Conservation (phyloP, 2,329 filamentous ascomycete species). For the Zalaria sp. region DNA sequence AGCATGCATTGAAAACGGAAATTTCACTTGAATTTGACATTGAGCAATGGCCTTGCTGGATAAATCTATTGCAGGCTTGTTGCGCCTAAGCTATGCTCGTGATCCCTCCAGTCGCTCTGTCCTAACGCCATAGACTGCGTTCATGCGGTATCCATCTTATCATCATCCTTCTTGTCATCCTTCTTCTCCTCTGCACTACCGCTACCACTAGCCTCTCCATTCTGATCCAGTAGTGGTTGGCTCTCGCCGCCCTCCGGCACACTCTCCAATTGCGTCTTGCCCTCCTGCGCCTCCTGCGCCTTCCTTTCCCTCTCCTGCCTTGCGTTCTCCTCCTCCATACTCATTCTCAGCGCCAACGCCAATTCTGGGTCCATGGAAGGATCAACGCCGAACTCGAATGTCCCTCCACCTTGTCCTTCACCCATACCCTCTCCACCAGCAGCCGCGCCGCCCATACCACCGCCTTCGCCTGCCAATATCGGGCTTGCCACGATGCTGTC, state of each 20-base stretch:
- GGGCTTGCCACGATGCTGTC: conserved; percentile 83
- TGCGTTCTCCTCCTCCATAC: conserved; percentile 95
- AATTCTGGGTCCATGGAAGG: conserved; percentile 85
- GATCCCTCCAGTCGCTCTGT: too few relatives aligned
- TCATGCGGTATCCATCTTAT: conserved; percentile 85
- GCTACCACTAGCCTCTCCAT: conserved; percentile 51
- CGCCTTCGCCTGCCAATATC: conserved; percentile 73
- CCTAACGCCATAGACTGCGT: conserved; percentile 8
- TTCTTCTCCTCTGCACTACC: conserved; percentile 32
- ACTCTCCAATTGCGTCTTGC: conserved; percentile 63
- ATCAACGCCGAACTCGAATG: conserved; percentile 82
- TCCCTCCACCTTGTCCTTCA: conserved; percentile 42
- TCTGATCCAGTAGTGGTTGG: conserved; percentile 48
- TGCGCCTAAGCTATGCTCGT: too few relatives aligned
- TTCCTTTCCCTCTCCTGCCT: conserved; percentile 76
- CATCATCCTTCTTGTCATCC: conserved; percentile 39
- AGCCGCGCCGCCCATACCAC: conserved; percentile 38
- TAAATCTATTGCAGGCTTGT: too few relatives aligned
- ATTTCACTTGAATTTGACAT: too few relatives aligned
- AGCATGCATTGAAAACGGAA: too few relatives aligned
- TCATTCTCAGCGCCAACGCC: conserved; percentile 89
- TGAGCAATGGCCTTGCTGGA: too few relatives aligned
- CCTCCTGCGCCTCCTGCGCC: conserved; percentile 50
- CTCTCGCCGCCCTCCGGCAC: conserved; percentile 57
- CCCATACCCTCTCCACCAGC: conserved; percentile 33